Evolutionary conservation across 495 filamentous ascomycete genomes (phyloP).

Genomic region (Xylaria cubensis): DNA sequence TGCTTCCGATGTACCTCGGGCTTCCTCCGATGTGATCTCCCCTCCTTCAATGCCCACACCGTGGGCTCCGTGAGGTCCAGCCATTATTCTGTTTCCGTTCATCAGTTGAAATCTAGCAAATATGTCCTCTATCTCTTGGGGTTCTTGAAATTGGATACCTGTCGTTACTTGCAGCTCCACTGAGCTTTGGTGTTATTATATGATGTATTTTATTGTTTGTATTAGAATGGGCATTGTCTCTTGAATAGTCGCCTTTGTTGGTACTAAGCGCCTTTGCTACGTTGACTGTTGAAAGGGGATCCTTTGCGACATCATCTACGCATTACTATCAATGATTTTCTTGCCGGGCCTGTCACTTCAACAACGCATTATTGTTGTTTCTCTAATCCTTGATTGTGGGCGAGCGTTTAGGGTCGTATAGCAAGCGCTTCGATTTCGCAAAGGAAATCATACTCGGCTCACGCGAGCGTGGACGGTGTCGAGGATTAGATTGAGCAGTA

Average conservation of each 20-base stretch:
- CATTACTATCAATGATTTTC: not conserved
- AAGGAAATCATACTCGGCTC: not conserved
- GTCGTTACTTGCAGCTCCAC: not conserved
- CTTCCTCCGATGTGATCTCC: not conserved
- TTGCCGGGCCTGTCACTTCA: not conserved
- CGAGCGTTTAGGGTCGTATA: not conserved
- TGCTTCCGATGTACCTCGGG: not conserved
- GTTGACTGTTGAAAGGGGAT: not conserved
- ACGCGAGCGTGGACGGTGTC: not conserved
- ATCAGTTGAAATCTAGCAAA: not conserved
- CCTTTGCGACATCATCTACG: not conserved
- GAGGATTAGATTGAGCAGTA: not conserved
- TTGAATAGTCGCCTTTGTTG: not conserved
- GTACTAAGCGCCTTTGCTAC: not conserved
- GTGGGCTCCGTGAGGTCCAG: not conserved
- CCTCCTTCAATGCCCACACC: not conserved
- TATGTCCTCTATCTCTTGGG: not conserved
- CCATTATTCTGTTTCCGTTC: not conserved
- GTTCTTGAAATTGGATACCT: not conserved
- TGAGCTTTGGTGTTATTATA: not conserved
- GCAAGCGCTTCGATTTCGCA: not conserved
- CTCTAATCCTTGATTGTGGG: not conserved
- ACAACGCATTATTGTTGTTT: not conserved
- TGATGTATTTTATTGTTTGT: not conserved
- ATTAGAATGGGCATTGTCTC: conserved; percentile 1